These are phyloP conservation scores for Aspergillus ellipticus DNA, from an alignment of 495 filamentous ascomycete genomes.

Conservation along the genomic window DNA sequence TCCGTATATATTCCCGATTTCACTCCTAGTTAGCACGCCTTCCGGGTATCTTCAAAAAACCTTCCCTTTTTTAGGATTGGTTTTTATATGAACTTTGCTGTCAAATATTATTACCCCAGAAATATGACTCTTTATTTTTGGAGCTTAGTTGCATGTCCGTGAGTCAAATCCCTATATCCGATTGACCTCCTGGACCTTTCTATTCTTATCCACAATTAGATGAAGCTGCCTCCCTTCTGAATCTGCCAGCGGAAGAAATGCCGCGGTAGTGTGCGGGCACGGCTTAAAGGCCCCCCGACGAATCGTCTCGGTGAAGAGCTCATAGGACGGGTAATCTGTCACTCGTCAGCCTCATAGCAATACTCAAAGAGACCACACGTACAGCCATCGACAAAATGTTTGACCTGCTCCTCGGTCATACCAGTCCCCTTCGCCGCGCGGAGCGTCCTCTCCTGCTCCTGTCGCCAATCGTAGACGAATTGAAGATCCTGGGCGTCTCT, in stretches of 20 bases:
- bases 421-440: slow-evolving; percentile 61
- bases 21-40: too few species aligned
- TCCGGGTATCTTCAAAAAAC: too few species aligned
- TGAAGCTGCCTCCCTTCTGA: slow-evolving; percentile 60
- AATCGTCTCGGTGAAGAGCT: slow-evolving; percentile 69
- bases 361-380: slow-evolving; percentile 22
- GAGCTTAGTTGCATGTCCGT: too few species aligned
- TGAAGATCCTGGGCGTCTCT: slow-evolving; percentile 71
- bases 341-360: background rate
- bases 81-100: too few species aligned
- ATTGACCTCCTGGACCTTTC: slow-evolving; percentile 57
- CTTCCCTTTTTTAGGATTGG: too few species aligned
- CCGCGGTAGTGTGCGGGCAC: slow-evolving; percentile 8
- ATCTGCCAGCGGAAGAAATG: slow-evolving; percentile 21
- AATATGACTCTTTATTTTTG: too few species aligned
- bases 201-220: slow-evolving; percentile 64
- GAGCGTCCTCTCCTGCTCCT: slow-evolving; percentile 73
- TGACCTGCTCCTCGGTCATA: slow-evolving; percentile 72
- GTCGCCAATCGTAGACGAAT: slow-evolving; percentile 86
- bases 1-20: too few species aligned
- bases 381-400: slow-evolving; percentile 67
- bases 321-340: slow-evolving; percentile 61
- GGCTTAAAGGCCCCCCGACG: slow-evolving; percentile 59
- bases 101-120: too few species aligned
- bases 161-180: slow-evolving; percentile 45